Evolutionary conservation across 306 rosid genomes (phyloP).

Genomic region (Pyrus communis): DNA sequence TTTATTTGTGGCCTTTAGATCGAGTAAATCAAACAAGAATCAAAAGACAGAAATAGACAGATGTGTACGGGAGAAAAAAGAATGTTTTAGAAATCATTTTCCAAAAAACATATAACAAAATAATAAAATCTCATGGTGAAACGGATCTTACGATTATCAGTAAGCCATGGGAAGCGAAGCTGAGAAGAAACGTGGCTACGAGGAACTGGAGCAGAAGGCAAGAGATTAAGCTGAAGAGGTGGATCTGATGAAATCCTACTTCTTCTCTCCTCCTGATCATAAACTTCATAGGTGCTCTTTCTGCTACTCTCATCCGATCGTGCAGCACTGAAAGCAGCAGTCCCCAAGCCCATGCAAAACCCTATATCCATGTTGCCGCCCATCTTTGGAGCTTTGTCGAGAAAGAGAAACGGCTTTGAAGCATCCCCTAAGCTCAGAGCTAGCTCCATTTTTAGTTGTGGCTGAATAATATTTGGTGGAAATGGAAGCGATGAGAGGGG

Average conservation of each 20-base stretch:
- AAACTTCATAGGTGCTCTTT: not conserved
- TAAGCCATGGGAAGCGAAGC: slow-evolving; percentile 62
- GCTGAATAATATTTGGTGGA: not conserved
- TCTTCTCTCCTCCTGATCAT: slow-evolving; percentile 2
- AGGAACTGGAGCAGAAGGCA: slow-evolving; percentile 67
- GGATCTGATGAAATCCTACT: slow-evolving; percentile 45
- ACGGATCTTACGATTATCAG: slow-evolving; percentile 35
- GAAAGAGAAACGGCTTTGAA: slow-evolving; percentile 41
- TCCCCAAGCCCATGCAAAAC: slow-evolving; percentile 49
- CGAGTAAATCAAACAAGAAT: not conserved
- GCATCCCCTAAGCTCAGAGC: slow-evolving; percentile 76
- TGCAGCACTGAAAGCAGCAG: slow-evolving; percentile 11
- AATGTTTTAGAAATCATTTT: not conserved
- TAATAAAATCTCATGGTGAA: not conserved
- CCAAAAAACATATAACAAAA: not conserved
- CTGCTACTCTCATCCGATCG: slow-evolving; percentile 16
- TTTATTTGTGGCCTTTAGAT: not conserved
- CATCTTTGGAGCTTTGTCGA: slow-evolving; percentile 31
- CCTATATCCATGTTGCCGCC: slow-evolving; percentile 29
- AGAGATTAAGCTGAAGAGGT: slow-evolving; percentile 76
- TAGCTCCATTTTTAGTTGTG: slow-evolving; percentile 47
- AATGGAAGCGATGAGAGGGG: slow-evolving; percentile 1
- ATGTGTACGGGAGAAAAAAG: not conserved
- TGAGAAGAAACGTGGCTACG: slow-evolving; percentile 34
- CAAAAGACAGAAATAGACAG: not conserved